Evolutionary conservation across 805 yeast genomes (phyloP).

Genomic region (Nakazawaea holstii): DNA sequence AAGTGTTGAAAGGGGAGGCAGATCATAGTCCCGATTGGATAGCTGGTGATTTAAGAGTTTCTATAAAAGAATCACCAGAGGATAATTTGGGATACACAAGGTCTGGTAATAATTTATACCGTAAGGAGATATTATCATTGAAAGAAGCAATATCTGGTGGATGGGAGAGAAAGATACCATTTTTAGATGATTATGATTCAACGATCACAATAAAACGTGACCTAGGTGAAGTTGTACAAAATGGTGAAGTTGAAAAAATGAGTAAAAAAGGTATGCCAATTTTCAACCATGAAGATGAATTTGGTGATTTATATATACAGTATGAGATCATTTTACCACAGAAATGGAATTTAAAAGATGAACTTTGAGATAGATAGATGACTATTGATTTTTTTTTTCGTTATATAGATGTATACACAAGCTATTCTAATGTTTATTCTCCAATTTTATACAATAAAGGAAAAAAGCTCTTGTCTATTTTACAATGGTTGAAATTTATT

Average conservation of each 20-base stretch:
- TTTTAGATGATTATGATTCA: slow-evolving; percentile 56
- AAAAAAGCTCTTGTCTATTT: no score
- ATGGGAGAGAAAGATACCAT: slow-evolving; percentile 67
- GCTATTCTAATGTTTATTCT: no score
- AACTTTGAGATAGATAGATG: slow-evolving; percentile 1
- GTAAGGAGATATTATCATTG: slow-evolving; percentile 73
- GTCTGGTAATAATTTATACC: slow-evolving; percentile 63
- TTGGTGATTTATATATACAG: slow-evolving; percentile 48
- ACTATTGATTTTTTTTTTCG: background rate
- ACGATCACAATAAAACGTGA: slow-evolving; percentile 52
- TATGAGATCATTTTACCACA: slow-evolving; percentile 41
- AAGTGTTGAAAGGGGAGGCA: slow-evolving; percentile 67
- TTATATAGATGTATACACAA: no score
- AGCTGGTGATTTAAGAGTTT: slow-evolving; percentile 75
- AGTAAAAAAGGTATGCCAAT: slow-evolving; percentile 86
- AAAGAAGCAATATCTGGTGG: slow-evolving; percentile 74
- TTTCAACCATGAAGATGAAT: slow-evolving; percentile 40
- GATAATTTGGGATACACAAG: slow-evolving; percentile 82
- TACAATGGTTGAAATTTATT: no score
- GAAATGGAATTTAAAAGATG: slow-evolving; percentile 22
- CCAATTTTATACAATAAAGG: no score
- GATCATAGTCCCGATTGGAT: slow-evolving; percentile 78
- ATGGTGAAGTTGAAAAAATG: slow-evolving; percentile 67
- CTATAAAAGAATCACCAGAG: slow-evolving; percentile 45
- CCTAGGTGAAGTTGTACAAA: slow-evolving; percentile 47